Evolutionary conservation across 768 basidiomycete species (phyloP), one percentile per base, ranked within the genome.

Genomic region (Melanogaster broomeanus): DNA sequence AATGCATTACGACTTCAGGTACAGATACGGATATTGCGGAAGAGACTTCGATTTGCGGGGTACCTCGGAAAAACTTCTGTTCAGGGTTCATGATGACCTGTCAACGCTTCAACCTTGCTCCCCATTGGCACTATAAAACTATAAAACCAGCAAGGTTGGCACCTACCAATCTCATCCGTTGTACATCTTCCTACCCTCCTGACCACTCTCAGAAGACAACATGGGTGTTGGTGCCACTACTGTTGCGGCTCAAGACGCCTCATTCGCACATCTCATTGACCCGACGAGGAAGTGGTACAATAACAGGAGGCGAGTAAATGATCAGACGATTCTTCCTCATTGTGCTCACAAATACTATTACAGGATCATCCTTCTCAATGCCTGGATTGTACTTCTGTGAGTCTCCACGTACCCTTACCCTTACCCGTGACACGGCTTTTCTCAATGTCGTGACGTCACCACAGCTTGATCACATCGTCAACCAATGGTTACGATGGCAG

Each of bases 401-500:
- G 81, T 71, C 38, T 19, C 4, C 1, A n/a, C n/a, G 22, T 19
- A 6, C n/a, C n/a, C n/a, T n/a, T 42, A 5, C 27, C 11, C 13
- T 22, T 4, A 3, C 25, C 9, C 7, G 6, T 22, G 34, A 24
- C 49, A 27, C 35, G 21, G 19, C 18, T 45, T 31, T 46, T 39
- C 49, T 57, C 30, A n/a, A 54, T 15, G 12, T 15, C 18, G 25
- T 53, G 5, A 12, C 25, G 7, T 42, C 24, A 27, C 42, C 47
- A 19, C 48, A 85, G 84, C 43, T 80, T 89, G 56, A 85, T 88
- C 62, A 88, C 87, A 11, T 87, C 87, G 22, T 85, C 84, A 13
- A 87, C 83, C 42, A 87, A 83, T 64, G 88, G 87, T 45, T 89
- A 84, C 63, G 88, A 89, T 61, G 85, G 85, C 53, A 83, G 81